Conservation (phyloP, 1,284 basidiomycete species). For the Exobasidium rhododendri region DNA sequence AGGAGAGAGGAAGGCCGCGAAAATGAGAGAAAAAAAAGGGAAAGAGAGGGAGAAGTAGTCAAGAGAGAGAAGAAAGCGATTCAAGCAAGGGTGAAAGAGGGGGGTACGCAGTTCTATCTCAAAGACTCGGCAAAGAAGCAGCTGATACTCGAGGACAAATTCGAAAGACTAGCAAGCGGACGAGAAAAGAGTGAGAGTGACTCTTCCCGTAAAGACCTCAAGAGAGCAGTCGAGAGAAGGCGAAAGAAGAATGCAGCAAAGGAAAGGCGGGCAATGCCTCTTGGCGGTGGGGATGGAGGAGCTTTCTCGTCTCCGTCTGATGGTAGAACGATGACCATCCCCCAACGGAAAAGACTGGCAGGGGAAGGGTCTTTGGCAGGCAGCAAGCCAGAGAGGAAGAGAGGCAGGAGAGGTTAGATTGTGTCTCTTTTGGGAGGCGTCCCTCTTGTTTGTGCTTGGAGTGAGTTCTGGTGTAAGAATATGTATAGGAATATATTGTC, state of each 20-base stretch:
- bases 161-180: conserved; percentile 25
- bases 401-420: not conserved
- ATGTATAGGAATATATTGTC: no score
- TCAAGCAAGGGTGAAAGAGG: conserved; percentile 44
- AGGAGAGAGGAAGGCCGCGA: conserved; percentile 69
- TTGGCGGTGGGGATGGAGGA: conserved; percentile 1
- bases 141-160: conserved; percentile 41
- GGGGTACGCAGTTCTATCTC: conserved; percentile 67
- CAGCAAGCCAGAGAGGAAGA: not conserved
- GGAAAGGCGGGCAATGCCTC: conserved; percentile 68
- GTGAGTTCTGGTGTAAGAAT: not conserved
- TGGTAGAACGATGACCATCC: not conserved
- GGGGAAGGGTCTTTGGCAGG: not conserved
- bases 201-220: conserved; percentile 58
- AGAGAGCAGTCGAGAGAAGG: conserved; percentile 82
- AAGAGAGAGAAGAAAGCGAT: conserved; percentile 56
- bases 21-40: conserved; percentile 68
- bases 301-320: no score
- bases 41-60: conserved; percentile 60
- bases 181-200: conserved; percentile 10
- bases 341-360: conserved; percentile 4
- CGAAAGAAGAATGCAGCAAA: conserved; percentile 80
- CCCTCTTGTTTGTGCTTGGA: not conserved
- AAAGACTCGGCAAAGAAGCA: conserved; percentile 61
- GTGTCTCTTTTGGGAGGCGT: not conserved